Evolutionary conservation across 805 yeast genomes (phyloP).

Genomic region (Yamadazyma endophytica): DNA sequence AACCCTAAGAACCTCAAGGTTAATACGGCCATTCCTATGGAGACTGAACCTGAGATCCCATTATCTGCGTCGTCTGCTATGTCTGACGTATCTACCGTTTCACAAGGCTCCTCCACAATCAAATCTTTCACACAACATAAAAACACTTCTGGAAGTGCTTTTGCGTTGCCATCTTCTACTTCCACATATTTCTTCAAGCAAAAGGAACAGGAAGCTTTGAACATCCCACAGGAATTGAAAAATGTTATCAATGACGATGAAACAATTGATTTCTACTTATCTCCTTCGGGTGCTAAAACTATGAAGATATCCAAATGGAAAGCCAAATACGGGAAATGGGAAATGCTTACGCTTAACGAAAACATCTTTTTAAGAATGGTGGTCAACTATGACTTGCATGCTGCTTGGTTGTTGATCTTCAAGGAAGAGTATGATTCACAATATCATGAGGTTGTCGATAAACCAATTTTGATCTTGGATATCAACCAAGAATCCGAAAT

Average conservation of each 20-base stretch:
- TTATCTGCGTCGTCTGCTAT: constrained; percentile 12
- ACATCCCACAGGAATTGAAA: constrained; percentile 35
- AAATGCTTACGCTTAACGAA: constrained; percentile 36
- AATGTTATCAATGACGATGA: constrained; percentile 33
- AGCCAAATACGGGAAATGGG: constrained; percentile 40
- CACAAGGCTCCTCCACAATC: constrained; percentile 5
- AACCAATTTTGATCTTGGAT: constrained; percentile 32
- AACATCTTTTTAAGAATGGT: constrained; percentile 35
- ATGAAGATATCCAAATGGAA: constrained; percentile 42
- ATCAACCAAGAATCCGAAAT: constrained; percentile 17
- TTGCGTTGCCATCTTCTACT: constrained; percentile 43
- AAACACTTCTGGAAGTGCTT: constrained; percentile 22
- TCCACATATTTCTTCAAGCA: constrained; percentile 36
- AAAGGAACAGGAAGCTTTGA: constrained; percentile 16
- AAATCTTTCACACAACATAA: constrained; percentile 10
- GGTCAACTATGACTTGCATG: constrained; percentile 27
- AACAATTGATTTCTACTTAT: constrained; percentile 34
- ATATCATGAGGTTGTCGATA: constrained; percentile 27
- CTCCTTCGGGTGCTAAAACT: constrained; percentile 29
- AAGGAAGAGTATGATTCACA: constrained; percentile 34
- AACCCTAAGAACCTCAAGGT: constrained; percentile 12
- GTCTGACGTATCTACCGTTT: constrained; percentile 12
- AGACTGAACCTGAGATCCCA: constrained; percentile 13
- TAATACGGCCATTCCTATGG: constrained; percentile 6
- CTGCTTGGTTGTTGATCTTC: constrained; percentile 37